Evolutionary conservation across 2,329 filamentous ascomycete species (phyloP).

Genomic region (Xylaria sp.): DNA sequence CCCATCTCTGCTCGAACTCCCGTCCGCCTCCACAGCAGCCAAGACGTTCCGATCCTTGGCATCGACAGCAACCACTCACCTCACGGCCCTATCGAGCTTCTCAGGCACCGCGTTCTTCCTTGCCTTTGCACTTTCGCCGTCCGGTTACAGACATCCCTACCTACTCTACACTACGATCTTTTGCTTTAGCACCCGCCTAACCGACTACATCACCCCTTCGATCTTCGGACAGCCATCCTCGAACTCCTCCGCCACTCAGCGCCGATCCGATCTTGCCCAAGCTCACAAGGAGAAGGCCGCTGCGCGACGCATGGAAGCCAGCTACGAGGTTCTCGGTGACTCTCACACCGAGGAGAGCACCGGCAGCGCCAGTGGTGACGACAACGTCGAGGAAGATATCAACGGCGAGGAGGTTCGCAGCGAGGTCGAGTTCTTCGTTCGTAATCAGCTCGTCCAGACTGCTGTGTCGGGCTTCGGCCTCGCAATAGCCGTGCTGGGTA

Average conservation of each 20-base stretch:
- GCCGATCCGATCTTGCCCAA: conserved; percentile 48
- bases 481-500: conserved; percentile 70
- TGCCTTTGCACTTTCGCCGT: conserved; percentile 81
- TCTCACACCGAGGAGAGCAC: conserved; percentile 63
- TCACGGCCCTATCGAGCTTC: conserved; percentile 74
- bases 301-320: conserved; percentile 70
- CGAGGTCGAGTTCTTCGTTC: conserved; percentile 66
- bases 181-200: conserved; percentile 69
- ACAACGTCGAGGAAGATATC: conserved; percentile 56
- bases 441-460: conserved; percentile 65
- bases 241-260: conserved; percentile 45
- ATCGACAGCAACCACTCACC: conserved; percentile 70
- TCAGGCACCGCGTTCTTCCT: conserved; percentile 78
- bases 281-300: conserved; percentile 48
- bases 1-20: conserved; percentile 82
- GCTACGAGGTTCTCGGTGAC: conserved; percentile 74
- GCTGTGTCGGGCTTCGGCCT: conserved; percentile 67
- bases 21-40: conserved; percentile 76
- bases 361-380: conserved; percentile 53
- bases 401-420: conserved; percentile 72
- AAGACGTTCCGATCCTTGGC: conserved; percentile 77
- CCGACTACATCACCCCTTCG: conserved; percentile 61
- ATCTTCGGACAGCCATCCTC: conserved; percentile 50
- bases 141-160: conserved; percentile 84
- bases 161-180: conserved; percentile 85